Conservation (phyloP, 1,139 yeast species). For the Trichomonascaceae sp. region DNA sequence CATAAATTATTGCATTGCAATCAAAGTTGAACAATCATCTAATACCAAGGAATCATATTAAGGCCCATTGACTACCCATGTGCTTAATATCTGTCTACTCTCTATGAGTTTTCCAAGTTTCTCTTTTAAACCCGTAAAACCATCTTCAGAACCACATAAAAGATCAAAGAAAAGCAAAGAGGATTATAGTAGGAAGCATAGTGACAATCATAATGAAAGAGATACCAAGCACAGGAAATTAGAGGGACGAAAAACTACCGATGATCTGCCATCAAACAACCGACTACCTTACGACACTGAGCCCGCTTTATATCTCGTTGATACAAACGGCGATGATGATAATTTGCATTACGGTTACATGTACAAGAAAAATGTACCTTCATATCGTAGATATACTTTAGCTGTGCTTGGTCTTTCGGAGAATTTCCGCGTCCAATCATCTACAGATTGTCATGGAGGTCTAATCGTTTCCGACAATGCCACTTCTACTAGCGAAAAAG, state of each 20-base stretch:
- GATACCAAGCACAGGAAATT: neutral
- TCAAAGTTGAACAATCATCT: neutral
- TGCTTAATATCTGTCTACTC: neutral
- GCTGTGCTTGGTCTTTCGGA: slow-evolving; percentile 7
- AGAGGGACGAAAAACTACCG: neutral
- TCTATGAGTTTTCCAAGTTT: neutral
- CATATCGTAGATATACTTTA: slow-evolving; percentile 11
- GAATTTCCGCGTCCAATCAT: neutral
- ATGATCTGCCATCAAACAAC: neutral
- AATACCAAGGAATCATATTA: neutral
- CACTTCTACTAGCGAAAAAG: neutral
- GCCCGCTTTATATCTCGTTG: slow-evolving; percentile 5
- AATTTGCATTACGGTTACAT: slow-evolving; percentile 14
- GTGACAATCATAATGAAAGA: neutral
- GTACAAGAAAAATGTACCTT: slow-evolving; percentile 11
- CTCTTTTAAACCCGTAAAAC: neutral
- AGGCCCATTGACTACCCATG: neutral
- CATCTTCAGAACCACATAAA: neutral
- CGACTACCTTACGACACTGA: neutral
- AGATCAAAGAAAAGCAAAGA: neutral
- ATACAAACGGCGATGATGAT: slow-evolving; percentile 12
- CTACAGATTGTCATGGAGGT: neutral
- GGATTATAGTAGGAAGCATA: neutral
- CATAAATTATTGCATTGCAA: neutral
- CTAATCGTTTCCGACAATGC: neutral